These are phyloP conservation scores for Leucocoprinus sp. DNA, from an alignment of 768 basidiomycete species.

Conservation along the genomic window DNA sequence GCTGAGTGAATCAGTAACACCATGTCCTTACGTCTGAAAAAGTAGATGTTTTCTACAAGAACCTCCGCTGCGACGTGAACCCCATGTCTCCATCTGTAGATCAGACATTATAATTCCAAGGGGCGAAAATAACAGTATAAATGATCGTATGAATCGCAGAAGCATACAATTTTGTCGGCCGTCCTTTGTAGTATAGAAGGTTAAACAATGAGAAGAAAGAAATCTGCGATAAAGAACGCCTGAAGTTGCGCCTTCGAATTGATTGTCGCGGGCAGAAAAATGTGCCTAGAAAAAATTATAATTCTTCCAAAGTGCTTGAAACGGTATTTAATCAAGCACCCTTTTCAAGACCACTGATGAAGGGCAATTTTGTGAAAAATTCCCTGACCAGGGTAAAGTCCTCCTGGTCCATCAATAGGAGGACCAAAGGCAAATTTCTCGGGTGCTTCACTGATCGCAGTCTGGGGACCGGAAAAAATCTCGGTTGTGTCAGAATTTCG, in stretches of 20 bases:
- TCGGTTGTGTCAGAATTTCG: constrained; percentile 17
- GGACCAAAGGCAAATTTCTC: constrained; percentile 25
- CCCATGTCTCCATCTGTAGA: constrained; percentile 26
- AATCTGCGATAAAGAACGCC: constrained; percentile 18
- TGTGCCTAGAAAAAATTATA: constrained; percentile 22
- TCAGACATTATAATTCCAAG: background rate
- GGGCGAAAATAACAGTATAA: background rate
- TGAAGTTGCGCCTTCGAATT: constrained; percentile 20
- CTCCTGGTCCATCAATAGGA: constrained; percentile 32
- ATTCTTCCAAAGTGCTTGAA: background rate
- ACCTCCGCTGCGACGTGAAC: constrained; percentile 31
- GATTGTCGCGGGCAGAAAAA: constrained; percentile 19
- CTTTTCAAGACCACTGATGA: constrained; percentile 41
- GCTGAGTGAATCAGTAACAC: constrained; percentile 37
- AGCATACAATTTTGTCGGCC: constrained; percentile 19
- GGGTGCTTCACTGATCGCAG: constrained; percentile 12
- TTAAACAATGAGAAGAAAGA: constrained; percentile 22
- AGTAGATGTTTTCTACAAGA: constrained; percentile 31
- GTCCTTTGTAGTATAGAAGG: constrained; percentile 16
- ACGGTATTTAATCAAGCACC: constrained; percentile 20
- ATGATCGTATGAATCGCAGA: constrained; percentile 21
- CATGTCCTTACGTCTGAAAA: constrained; percentile 28
- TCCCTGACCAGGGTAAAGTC: constrained; percentile 27
- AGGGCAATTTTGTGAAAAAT: constrained; percentile 28
- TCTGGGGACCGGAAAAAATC: constrained; percentile 16